Evolutionary conservation across 1,139 yeast genomes (phyloP).

Genomic region (Diutina neorugosa): DNA sequence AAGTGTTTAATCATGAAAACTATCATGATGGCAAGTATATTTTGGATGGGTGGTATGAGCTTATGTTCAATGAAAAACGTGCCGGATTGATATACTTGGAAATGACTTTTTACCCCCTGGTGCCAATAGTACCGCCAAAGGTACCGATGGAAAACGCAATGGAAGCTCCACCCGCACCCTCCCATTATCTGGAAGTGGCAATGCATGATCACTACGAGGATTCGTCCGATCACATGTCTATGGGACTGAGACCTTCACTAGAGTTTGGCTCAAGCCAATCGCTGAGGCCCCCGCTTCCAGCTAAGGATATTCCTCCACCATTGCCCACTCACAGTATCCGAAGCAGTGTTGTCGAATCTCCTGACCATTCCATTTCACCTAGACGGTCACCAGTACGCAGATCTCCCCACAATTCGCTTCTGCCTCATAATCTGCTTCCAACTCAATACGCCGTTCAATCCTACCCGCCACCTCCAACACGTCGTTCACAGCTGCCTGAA

Average conservation of each 20-base stretch:
- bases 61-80: constrained; percentile 54
- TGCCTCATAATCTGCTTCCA: not conserved
- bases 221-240: not conserved
- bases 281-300: not conserved
- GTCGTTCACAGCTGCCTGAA: not conserved
- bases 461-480: not conserved
- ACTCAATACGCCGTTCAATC: not conserved
- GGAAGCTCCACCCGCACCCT: not conserved
- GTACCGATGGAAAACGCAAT: not conserved
- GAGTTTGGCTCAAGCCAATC: not conserved
- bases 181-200: not conserved
- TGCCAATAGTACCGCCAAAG: constrained; percentile 28
- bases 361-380: not conserved
- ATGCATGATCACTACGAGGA: not conserved
- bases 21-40: constrained; percentile 61
- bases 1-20: constrained; percentile 41
- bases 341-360: not conserved
- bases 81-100: constrained; percentile 88
- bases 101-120: constrained; percentile 77
- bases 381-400: not conserved
- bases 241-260: not conserved
- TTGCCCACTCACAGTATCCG: not conserved
- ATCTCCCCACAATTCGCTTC: not conserved
- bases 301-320: not conserved
- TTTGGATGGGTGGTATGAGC: constrained; percentile 69